Percentiles rank a stretch among this genome's conserved stretches.
Evolutionary conservation across 2,329 filamentous ascomycete species (phyloP).

Genomic region (Cryphonectria carpinicola): DNA sequence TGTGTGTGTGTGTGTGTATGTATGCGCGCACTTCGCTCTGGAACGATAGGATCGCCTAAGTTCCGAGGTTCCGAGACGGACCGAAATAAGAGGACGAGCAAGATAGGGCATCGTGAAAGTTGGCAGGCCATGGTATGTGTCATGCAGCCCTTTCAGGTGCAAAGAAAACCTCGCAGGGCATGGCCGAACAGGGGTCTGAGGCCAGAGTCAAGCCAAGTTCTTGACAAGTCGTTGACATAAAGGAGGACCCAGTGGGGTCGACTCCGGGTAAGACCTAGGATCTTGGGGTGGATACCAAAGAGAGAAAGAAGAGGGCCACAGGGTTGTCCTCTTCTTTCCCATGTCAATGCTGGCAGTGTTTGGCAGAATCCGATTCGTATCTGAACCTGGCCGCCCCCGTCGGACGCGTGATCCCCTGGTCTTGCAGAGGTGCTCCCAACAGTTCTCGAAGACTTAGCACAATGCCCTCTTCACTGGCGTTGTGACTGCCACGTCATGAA

Average conservation of each 20-base stretch:
- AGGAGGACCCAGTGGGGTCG: constrained; percentile 1
- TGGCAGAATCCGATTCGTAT: neutral
- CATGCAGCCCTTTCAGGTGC: constrained; percentile 9
- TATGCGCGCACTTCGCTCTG: neutral
- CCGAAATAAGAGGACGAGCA: neutral
- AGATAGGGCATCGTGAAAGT: constrained; percentile 4
- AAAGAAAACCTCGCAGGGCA: constrained; percentile 16
- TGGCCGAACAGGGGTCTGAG: constrained; percentile 10
- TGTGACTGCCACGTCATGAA: neutral
- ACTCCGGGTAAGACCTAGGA: constrained; percentile 11
- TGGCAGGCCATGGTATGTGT: neutral
- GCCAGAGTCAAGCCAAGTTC: constrained; percentile 16
- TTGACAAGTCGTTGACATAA: constrained; percentile 8
- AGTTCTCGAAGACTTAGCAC: neutral
- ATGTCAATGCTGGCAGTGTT: constrained; percentile 4
- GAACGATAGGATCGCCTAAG: neutral
- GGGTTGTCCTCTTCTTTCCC: constrained; percentile 8
- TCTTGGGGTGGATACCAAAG: constrained; percentile 14
- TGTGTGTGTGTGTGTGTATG: neutral
- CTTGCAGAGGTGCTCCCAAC: constrained; percentile 8
- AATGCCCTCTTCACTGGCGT: neutral
- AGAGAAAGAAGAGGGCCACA: neutral
- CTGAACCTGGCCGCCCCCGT: constrained; percentile 10
- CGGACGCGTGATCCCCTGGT: constrained; percentile 6
- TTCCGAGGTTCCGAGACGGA: neutral